Evolutionary conservation across 306 rosid species (phyloP).

Genomic region (Acacia melanoxylon): DNA sequence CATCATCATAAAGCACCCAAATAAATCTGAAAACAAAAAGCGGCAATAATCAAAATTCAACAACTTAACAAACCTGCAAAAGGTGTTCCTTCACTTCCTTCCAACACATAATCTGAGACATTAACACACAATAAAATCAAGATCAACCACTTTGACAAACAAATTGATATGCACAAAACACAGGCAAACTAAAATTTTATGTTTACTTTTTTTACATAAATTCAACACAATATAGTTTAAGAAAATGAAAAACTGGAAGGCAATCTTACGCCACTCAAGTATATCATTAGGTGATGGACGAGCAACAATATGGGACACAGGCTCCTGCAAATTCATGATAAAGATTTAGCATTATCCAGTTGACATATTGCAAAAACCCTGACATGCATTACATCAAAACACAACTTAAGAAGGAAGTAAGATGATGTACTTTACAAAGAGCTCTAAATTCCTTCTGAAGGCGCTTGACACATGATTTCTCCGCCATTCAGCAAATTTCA

Average conservation of each 20-base stretch:
- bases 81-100: constrained; percentile 98
- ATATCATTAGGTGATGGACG: constrained; percentile 95
- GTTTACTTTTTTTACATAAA: background rate
- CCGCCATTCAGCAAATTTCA: constrained; percentile 74
- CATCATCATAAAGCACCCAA: constrained; percentile 11
- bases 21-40: constrained; percentile 8
- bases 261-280: constrained; percentile 99
- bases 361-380: background rate
- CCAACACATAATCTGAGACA: constrained; percentile 87
- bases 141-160: constrained; percentile 27
- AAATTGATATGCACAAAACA: background rate
- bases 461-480: constrained; percentile 86
- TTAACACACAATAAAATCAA: constrained; percentile 30
- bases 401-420: constrained; percentile 16
- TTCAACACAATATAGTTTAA: constrained; percentile 4
- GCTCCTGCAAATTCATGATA: constrained; percentile 62
- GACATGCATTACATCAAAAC: background rate
- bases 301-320: constrained; percentile 95
- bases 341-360: constrained; percentile 31
- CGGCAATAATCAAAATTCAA: constrained; percentile 25
- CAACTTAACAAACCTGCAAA: constrained; percentile 68
- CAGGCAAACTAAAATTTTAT: background rate
- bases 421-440: constrained; percentile 76
- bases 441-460: constrained; percentile 98
- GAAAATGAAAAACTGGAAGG: constrained; percentile 15